Evolutionary conservation across 257 asterid species (phyloP).

Genomic region (Petunia secreta): DNA sequence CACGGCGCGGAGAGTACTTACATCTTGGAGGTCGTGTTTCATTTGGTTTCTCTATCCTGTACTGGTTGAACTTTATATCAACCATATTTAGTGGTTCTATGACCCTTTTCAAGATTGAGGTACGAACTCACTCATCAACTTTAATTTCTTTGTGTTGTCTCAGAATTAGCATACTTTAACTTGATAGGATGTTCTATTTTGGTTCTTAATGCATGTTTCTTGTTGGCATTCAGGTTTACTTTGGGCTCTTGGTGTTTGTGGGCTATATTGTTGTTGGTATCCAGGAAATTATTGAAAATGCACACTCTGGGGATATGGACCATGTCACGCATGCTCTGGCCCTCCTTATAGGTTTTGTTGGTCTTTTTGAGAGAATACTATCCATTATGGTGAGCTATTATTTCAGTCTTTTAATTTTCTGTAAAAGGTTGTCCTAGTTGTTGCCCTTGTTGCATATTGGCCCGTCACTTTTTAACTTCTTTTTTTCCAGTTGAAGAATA

Average conservation of each 20-base stretch:
- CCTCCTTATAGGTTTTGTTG: constrained; percentile 77
- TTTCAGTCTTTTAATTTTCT: too few relatives aligned
- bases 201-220: neutral
- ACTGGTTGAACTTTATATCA: constrained; percentile 93
- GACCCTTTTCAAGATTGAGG: constrained; percentile 91
- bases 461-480: too few relatives aligned
- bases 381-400: too few relatives aligned
- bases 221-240: constrained; percentile 62
- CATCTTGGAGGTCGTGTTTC: constrained; percentile 85
- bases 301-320: constrained; percentile 85
- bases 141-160: neutral
- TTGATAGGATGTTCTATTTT: neutral
- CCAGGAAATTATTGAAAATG: constrained; percentile 89
- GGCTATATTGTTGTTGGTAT: constrained; percentile 96
- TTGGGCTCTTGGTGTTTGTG: constrained; percentile 89
- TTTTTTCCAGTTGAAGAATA: too few relatives aligned
- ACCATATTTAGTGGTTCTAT: constrained; percentile 80
- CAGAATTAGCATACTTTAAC: neutral
- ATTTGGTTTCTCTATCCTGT: constrained; percentile 80
- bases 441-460: too few relatives aligned
- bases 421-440: too few relatives aligned
- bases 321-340: constrained; percentile 81
- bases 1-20: constrained; percentile 84
- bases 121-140: constrained; percentile 27
- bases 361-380: constrained; percentile 67